A percentile compares a stretch with the other conserved stretches of the same genome.
phyloP scores from a whole-genome alignment of 176 grass and related monocot species.

The Musa schizocarpa region DNA sequence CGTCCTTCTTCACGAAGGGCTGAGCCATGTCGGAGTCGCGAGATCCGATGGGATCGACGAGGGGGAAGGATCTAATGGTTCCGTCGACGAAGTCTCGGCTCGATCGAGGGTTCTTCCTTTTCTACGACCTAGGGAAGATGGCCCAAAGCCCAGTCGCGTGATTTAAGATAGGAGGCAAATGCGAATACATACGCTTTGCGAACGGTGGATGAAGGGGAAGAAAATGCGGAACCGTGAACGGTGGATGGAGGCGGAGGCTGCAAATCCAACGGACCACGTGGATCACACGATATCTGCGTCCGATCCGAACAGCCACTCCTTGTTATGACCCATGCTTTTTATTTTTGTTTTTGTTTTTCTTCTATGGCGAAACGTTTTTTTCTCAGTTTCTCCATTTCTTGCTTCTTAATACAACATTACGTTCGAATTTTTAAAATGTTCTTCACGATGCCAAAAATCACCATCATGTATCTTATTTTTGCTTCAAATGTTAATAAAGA shows the following conservation, averaged over 20 bases:
- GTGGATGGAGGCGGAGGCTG: not conserved
- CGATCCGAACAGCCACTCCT: no score
- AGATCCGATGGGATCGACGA: constrained; percentile 28
- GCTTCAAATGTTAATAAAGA: no score
- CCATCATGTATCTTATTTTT: no score
- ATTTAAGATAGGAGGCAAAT: not conserved
- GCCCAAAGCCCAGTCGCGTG: no score
- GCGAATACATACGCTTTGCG: not conserved
- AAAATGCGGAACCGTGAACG: not conserved
- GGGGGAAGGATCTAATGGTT: not conserved
- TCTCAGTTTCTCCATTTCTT: no score
- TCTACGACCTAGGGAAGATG: no score
- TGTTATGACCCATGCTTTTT: no score
- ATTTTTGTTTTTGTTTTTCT: no score
- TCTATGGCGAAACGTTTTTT: no score
- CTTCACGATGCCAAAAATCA: no score
- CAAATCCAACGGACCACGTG: not conserved
- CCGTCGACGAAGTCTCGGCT: not conserved
- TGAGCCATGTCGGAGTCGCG: constrained; percentile 63
- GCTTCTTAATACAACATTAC: no score
- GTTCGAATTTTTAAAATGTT: no score
- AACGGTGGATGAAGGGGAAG: not conserved
- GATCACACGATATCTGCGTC: not conserved
- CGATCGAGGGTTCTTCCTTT: not conserved
- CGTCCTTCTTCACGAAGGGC: constrained; percentile 94